Percentiles rank a stretch among this genome's conserved stretches.
phyloP scores from a whole-genome alignment of 2,329 filamentous ascomycete species.

The Neonectria punicea region DNA sequence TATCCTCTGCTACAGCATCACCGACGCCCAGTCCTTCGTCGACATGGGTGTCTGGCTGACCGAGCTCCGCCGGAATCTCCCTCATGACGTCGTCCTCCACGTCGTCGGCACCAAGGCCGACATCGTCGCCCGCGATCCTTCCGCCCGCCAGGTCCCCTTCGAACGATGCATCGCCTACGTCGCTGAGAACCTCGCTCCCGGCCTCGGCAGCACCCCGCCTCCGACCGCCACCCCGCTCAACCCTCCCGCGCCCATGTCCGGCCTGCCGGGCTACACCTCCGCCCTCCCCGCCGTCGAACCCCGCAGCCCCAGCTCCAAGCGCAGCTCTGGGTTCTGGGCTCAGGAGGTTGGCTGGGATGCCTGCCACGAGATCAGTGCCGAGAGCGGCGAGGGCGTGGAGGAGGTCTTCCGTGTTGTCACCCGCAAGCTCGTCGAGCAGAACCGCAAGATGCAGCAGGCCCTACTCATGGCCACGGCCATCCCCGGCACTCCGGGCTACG shows the following conservation, averaged over 20 bases:
- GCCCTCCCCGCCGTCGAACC: slow-evolving; percentile 56
- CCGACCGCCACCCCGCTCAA: slow-evolving; percentile 64
- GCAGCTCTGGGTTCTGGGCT: slow-evolving; percentile 85
- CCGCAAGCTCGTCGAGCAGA: slow-evolving; percentile 71
- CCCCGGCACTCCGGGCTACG: slow-evolving; percentile 60
- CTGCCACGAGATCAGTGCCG: slow-evolving; percentile 95
- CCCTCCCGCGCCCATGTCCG: slow-evolving; percentile 36
- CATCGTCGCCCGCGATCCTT: slow-evolving; percentile 86
- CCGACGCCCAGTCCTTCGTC: slow-evolving; percentile 82
- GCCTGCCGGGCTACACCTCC: slow-evolving; percentile 25
- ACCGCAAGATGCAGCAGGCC: slow-evolving; percentile 70
- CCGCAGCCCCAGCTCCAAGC: slow-evolving; percentile 70
- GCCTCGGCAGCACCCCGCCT: slow-evolving; percentile 73
- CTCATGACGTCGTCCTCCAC: slow-evolving; percentile 83
- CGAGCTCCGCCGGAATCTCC: slow-evolving; percentile 83
- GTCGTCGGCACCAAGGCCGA: slow-evolving; percentile 97
- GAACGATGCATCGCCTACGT: slow-evolving; percentile 97
- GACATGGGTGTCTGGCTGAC: slow-evolving; percentile 94
- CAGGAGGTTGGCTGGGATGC: slow-evolving; percentile 96
- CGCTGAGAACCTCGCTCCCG: slow-evolving; percentile 86
- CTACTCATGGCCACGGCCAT: slow-evolving; percentile 65
- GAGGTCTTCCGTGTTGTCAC: slow-evolving; percentile 86
- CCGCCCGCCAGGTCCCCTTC: slow-evolving; percentile 85
- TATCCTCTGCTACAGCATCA: slow-evolving; percentile 95
- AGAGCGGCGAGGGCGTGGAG: slow-evolving; percentile 94